Conservation (phyloP, 192 early-diverging fungal genomes). For the Backusella tarrabulga region DNA sequence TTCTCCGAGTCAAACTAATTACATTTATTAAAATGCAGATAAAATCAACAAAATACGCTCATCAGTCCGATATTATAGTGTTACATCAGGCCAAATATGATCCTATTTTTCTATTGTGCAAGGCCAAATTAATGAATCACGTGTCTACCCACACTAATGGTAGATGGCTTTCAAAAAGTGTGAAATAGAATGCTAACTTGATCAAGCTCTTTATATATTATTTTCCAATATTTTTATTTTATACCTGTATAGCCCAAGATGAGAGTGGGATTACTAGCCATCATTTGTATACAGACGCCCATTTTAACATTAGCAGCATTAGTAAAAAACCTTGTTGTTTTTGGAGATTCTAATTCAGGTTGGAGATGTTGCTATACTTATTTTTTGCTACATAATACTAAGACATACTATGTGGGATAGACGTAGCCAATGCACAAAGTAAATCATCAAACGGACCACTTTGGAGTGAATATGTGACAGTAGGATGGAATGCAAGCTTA, state of each 20-base stretch:
- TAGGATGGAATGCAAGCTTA: conserved; percentile 29
- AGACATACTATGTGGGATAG: conserved; percentile 1
- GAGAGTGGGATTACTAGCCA: not conserved
- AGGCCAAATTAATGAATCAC: not conserved
- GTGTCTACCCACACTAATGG: not conserved
- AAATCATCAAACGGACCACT: conserved; percentile 29
- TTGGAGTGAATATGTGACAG: conserved; percentile 35
- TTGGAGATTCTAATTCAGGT: conserved; percentile 45
- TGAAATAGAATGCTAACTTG: not conserved
- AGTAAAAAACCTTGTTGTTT: conserved; percentile 35
- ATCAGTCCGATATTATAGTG: not conserved
- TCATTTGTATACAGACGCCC: not conserved
- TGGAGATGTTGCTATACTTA: not conserved
- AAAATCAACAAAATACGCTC: not conserved
- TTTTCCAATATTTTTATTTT: conserved; percentile 6
- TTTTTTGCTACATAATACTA: not conserved
- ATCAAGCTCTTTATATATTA: not conserved
- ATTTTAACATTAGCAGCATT: not conserved
- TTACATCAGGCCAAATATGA: not conserved
- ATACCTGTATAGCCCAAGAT: conserved; percentile 2
- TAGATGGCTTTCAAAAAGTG: not conserved
- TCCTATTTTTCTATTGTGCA: not conserved
- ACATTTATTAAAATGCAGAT: not conserved
- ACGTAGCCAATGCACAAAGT: conserved; percentile 22
- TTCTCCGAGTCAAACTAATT: not conserved